These are phyloP conservation scores for Bisporella sp. DNA, from an alignment of 2,329 filamentous ascomycete genomes.

Conservation along the genomic window DNA sequence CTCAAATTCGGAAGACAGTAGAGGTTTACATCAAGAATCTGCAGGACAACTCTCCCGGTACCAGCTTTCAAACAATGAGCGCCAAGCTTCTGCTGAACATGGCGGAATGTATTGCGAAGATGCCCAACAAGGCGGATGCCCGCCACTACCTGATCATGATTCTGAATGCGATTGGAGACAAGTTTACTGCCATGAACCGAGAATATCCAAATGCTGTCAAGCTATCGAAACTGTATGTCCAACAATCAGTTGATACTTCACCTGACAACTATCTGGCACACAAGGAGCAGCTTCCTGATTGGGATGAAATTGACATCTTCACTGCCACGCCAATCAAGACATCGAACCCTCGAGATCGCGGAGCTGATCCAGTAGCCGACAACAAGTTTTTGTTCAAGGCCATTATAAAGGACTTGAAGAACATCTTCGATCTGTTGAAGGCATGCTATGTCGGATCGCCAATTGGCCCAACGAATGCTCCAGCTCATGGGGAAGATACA, in stretches of 20 bases:
- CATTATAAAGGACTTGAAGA: conserved; percentile 89
- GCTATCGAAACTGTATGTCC: conserved; percentile 69
- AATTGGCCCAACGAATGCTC: conserved; percentile 72
- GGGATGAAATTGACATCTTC: conserved; percentile 98
- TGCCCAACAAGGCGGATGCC: conserved; percentile 88
- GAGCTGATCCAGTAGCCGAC: conserved; percentile 83
- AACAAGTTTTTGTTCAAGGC: conserved; percentile 99
- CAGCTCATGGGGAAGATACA: conserved; percentile 88
- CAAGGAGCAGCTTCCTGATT: conserved; percentile 74
- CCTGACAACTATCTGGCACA: conserved; percentile 80
- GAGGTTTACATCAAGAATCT: conserved; percentile 96
- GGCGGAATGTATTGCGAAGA: conserved; percentile 93
- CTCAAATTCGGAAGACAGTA: conserved; percentile 91
- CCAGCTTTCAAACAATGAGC: conserved; percentile 99
- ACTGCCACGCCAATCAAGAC: conserved; percentile 93
- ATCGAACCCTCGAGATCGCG: conserved; percentile 81
- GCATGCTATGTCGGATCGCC: conserved; percentile 72
- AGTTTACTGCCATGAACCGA: conserved; percentile 95
- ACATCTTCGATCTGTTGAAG: conserved; percentile 89
- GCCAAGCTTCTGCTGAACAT: conserved; percentile 94
- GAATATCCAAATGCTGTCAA: conserved; percentile 95
- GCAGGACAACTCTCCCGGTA: conserved; percentile 92
- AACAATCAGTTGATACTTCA: conserved; percentile 55
- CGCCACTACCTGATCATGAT: conserved; percentile 96
- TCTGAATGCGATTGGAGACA: conserved; percentile 93